Evolutionary conservation across 108 stramenopile genomes (phyloP), one percentile per base, ranked within the genome.

Genomic region (Asterionellopsis glacialis): DNA sequence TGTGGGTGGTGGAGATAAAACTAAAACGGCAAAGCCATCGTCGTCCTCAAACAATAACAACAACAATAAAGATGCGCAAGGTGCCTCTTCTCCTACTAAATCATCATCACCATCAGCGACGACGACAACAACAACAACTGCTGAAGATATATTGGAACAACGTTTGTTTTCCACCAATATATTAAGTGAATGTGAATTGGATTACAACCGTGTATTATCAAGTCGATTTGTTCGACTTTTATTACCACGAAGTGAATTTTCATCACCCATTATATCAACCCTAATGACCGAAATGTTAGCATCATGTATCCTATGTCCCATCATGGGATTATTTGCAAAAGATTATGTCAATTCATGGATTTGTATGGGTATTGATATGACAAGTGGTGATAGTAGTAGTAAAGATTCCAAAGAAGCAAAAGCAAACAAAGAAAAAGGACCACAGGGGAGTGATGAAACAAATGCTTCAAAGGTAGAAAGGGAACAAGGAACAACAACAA

Each of bases 171-270:
- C 65, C 13, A 73, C 76, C 13, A 51, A 57, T 15, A 64, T 92
- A 27, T 57, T 90, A 14, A 25, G 41, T 39, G 86, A 88, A 63
- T 93, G 88, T 70, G 83, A 93, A 70, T 45, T 90, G 45, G 91
- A 93, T 69, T 93, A 93, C 70, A 83, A 82, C 69, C 75, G 91
- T 21, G 83, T 93, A 0, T 48, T 93, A 61, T 73, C 78, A n/a
- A 63, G 68, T 57, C 82, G 86, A 38, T 59, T 93, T 45, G 63
- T 82, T 10, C 75, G 79, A 33, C 65, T 80, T 39, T 57, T 85
- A 19, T 43, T 84, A 19, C 75, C 88, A 4, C 71, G 79, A 55
- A 59, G 55, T 21, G 91, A 93, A 41, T 72, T 76, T n/a, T 70
- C 75, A n/a, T 83, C 81, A 10, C 71, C 77, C 13, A 67, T 86